Percentiles rank a stretch among this genome's conserved stretches.
Evolutionary conservation across 164 flowering plant species (phyloP).

Genomic region (Platanus orientalis): DNA sequence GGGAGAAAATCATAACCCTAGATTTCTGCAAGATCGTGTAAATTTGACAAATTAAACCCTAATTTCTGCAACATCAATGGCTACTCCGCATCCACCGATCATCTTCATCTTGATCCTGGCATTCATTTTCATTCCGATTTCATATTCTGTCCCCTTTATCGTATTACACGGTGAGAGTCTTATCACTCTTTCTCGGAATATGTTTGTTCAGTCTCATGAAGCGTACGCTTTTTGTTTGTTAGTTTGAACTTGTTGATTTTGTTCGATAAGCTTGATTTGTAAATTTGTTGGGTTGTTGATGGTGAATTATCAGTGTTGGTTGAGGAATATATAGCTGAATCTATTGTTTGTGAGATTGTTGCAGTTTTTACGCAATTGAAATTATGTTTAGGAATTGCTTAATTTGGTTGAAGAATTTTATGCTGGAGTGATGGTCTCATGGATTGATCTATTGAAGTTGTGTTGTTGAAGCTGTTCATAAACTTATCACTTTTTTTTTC

Average conservation of each 20-base stretch:
- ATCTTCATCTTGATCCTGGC: conserved; percentile 4
- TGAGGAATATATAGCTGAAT: not conserved
- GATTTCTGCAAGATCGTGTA: conserved; percentile 1
- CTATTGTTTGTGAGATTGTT: too few relatives aligned
- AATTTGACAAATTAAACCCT: not conserved
- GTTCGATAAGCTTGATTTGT: too few relatives aligned
- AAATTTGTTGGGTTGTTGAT: not conserved
- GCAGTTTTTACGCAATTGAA: too few relatives aligned
- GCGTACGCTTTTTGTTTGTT: not conserved
- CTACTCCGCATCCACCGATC: conserved; percentile 5
- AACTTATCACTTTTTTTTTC: too few relatives aligned
- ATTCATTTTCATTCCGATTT: conserved; percentile 25
- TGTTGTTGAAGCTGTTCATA: too few relatives aligned
- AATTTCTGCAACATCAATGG: conserved; percentile 9
- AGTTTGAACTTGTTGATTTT: not conserved
- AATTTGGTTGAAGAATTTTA: not conserved
- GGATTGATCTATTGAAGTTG: not conserved
- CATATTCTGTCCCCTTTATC: conserved; percentile 52
- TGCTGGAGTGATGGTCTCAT: too few relatives aligned
- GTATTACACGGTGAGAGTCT: conserved; percentile 56
- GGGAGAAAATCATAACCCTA: conserved; percentile 1
- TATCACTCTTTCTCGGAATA: not conserved
- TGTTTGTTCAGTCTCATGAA: not conserved
- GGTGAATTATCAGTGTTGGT: not conserved
- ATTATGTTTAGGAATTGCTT: too few relatives aligned